Conservation (phyloP, 495 filamentous ascomycete species). For the Tuber aestivum region DNA sequence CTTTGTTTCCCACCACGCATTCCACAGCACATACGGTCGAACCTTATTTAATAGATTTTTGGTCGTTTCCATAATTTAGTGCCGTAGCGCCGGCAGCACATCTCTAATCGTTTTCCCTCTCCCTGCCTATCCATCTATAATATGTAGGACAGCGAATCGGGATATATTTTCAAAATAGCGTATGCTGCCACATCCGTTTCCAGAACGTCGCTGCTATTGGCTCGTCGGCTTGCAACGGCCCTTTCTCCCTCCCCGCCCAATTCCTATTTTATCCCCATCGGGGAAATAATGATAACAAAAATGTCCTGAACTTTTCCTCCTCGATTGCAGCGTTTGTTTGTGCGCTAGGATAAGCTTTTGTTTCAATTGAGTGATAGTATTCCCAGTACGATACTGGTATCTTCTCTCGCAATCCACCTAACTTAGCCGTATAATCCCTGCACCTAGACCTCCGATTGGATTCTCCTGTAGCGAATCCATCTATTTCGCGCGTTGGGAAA, state of each 20-base stretch:
- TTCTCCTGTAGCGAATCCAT: not conserved
- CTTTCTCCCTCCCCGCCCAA: not conserved
- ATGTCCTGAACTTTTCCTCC: not conserved
- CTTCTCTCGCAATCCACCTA: not conserved
- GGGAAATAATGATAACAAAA: not conserved
- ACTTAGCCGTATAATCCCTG: not conserved
- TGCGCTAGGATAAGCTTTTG: not conserved
- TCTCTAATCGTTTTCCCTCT: not conserved
- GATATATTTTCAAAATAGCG: not conserved
- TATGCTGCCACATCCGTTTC: not conserved
- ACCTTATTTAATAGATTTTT: not conserved
- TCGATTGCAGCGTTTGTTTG: not conserved
- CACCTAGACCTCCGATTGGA: not conserved
- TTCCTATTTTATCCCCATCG: not conserved
- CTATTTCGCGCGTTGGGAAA: not conserved
- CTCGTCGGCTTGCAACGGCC: not conserved
- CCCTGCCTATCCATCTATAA: not conserved
- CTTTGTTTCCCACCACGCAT: not conserved
- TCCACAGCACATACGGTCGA: not conserved
- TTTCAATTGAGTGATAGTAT: not conserved
- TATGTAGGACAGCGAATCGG: not conserved
- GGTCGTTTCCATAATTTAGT: not conserved
- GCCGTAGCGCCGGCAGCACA: not conserved
- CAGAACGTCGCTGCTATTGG: not conserved
- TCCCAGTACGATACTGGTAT: not conserved